Percentiles rank a stretch among this genome's conserved stretches.
These are phyloP conservation scores for Coemansia sp. DNA, from an alignment of 192 early-diverging fungal genomes.

Conservation along the genomic window DNA sequence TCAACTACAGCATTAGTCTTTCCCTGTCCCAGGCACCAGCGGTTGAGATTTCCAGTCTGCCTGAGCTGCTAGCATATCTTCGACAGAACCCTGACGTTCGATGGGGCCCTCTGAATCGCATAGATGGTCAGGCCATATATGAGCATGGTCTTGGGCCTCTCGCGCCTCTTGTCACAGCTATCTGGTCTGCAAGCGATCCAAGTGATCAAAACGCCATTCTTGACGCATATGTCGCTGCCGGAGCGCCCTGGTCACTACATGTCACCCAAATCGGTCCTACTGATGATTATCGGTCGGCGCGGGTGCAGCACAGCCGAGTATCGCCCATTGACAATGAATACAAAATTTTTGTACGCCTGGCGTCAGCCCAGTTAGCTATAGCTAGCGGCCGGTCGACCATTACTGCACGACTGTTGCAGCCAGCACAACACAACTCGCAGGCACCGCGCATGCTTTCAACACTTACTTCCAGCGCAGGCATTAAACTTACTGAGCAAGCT, in stretches of 20 bases:
- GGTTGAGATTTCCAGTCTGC: slow-evolving; percentile 14
- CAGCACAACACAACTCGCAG: slow-evolving; percentile 6
- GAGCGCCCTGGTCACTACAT: slow-evolving; percentile 32
- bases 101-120: slow-evolving; percentile 15
- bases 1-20: slow-evolving; percentile 7
- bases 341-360: slow-evolving; percentile 16
- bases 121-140: slow-evolving; percentile 2
- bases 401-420: slow-evolving; percentile 17
- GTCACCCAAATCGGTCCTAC: slow-evolving; percentile 22
- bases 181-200: slow-evolving; percentile 13
- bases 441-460: slow-evolving; percentile 7
- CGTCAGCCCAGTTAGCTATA: slow-evolving; percentile 17
- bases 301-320: slow-evolving; percentile 15
- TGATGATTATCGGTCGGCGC: slow-evolving; percentile 11
- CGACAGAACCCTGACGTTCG: slow-evolving; percentile 6
- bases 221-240: slow-evolving; percentile 16
- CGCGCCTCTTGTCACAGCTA: slow-evolving; percentile 12
- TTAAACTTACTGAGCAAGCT: slow-evolving; percentile 1
- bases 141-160: slow-evolving; percentile 5
- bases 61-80: slow-evolving; percentile 23
- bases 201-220: neutral
- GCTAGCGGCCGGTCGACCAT: slow-evolving; percentile 11
- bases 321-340: slow-evolving; percentile 5
- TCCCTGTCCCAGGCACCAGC: slow-evolving; percentile 11
- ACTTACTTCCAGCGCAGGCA: slow-evolving; percentile 6